Conservation (phyloP, 2,329 filamentous ascomycete genomes). For the Neoarthrinium moseri region DNA sequence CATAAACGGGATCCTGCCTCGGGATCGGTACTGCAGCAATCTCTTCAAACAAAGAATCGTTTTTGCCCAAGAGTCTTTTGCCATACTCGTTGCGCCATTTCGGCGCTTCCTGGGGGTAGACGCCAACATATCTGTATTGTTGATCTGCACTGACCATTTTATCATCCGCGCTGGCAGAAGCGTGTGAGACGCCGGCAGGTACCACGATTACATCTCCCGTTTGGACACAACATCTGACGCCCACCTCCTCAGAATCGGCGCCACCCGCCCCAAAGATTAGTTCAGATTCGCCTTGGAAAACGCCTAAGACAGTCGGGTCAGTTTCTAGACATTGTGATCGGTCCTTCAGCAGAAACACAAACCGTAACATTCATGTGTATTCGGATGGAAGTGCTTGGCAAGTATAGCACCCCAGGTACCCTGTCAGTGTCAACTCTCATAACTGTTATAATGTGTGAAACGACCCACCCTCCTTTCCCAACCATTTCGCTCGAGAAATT, state of each 20-base stretch:
- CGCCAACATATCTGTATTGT: constrained; percentile 1
- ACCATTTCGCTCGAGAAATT: neutral
- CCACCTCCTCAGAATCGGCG: neutral
- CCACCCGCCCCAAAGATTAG: neutral
- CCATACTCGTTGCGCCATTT: constrained; percentile 2
- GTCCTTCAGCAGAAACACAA: neutral
- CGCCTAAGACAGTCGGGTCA: neutral
- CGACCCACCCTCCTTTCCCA: constrained; percentile 5
- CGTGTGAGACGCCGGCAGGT: constrained; percentile 63
- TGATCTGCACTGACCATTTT: neutral
- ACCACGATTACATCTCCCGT: constrained; percentile 60
- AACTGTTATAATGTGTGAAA: neutral
- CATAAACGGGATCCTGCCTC: neutral
- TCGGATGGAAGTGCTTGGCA: constrained; percentile 3
- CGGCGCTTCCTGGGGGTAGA: constrained; percentile 1
- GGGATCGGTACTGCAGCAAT: neutral
- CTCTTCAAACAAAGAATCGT: neutral
- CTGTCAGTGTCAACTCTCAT: neutral
- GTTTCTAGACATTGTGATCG: neutral
- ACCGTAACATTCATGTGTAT: constrained; percentile 5
- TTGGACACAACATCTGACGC: neutral
- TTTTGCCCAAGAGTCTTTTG: neutral
- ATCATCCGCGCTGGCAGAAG: neutral
- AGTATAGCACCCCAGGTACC: neutral
- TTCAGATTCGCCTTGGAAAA: neutral